Evolutionary conservation across 2,329 filamentous ascomycete genomes (phyloP).

Genomic region (Exophiala sp.): DNA sequence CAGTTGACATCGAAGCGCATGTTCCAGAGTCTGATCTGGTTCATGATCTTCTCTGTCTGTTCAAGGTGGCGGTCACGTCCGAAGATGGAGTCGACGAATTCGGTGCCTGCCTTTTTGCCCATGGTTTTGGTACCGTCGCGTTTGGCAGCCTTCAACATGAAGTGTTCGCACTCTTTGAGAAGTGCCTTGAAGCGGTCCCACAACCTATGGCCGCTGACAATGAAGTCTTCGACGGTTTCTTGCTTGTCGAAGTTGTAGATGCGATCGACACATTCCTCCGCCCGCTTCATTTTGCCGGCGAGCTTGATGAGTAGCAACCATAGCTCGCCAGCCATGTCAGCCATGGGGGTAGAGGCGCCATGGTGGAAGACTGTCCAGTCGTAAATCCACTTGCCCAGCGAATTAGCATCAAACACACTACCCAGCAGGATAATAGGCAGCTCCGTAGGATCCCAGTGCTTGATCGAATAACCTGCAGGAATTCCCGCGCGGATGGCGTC

Average conservation of each 20-base stretch:
- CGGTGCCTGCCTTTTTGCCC: constrained; percentile 84
- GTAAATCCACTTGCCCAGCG: constrained; percentile 97
- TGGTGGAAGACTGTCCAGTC: constrained; percentile 96
- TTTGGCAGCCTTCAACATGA: constrained; percentile 88
- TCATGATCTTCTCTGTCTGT: constrained; percentile 89
- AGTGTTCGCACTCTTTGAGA: constrained; percentile 84
- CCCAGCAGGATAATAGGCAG: constrained; percentile 89
- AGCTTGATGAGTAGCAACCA: constrained; percentile 94
- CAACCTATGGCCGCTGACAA: constrained; percentile 79
- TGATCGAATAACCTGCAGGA: constrained; percentile 83
- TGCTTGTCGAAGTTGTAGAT: constrained; percentile 68
- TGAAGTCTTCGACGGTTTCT: constrained; percentile 83
- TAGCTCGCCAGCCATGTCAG: constrained; percentile 86
- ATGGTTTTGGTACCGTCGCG: constrained; percentile 64
- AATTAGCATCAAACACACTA: constrained; percentile 96
- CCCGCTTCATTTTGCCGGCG: constrained; percentile 86
- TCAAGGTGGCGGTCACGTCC: constrained; percentile 84
- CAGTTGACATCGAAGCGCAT: constrained; percentile 94
- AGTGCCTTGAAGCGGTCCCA: constrained; percentile 79
- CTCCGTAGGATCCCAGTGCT: constrained; percentile 96
- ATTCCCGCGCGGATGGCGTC: constrained; percentile 62
- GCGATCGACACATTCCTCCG: constrained; percentile 67
- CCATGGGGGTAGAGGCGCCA: constrained; percentile 72
- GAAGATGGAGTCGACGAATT: constrained; percentile 95
- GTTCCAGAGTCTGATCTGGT: constrained; percentile 78